Base-by-base conservation (phyloP, 345 rosid species). In the Populus nigra region DNA sequence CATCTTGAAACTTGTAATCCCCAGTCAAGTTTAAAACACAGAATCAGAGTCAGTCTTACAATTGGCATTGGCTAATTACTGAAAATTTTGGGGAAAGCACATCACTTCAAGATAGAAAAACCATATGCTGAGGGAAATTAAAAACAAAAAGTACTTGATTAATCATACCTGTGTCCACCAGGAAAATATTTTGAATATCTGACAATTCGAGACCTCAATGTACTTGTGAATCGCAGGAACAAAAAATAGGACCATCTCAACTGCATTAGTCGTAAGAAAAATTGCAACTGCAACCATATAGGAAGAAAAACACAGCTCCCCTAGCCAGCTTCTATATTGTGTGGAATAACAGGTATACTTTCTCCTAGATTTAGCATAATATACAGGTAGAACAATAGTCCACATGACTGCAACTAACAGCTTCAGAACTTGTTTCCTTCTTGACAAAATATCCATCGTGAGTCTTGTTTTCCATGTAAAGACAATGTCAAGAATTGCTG, bases 101-200 rank as follows among this genome's bases (percentile, higher is more conserved):
- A 23, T 62, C 35, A 6, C 31, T 47, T 45, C 16, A 53, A 25
- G 53, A 27, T 76, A 36, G 69, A 29, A 49, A 69, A 47, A 39
- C 55, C 68, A 71, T 72, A 13, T 20, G n/a, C 13, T 23, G 73
- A 73, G 25, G 66, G 29, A 23, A 43, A 43, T 43, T 43, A 3
- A 43, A 61, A 72, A n/a, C 17, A 49, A 1, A 66, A 43, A 5
- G 16, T 8, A 18, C 31, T 35, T 65, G 16, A 68, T 18, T 41
- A 69, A 57, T 35, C 69, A 35, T 92, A 95, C 99, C 98, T 91
- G 88, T 77, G 87, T 86, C 98, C 99, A 95, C 94, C 96, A 88
- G 61, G 89, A 82, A 47, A 93, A 77, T 29, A 79, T 69, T 83
- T 69, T 87, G 86, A 88, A 91, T n/a, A 92, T 79, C 82, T 83